phyloP scores from a whole-genome alignment of 495 filamentous ascomycete genomes.

The Daldinia decipiens region DNA sequence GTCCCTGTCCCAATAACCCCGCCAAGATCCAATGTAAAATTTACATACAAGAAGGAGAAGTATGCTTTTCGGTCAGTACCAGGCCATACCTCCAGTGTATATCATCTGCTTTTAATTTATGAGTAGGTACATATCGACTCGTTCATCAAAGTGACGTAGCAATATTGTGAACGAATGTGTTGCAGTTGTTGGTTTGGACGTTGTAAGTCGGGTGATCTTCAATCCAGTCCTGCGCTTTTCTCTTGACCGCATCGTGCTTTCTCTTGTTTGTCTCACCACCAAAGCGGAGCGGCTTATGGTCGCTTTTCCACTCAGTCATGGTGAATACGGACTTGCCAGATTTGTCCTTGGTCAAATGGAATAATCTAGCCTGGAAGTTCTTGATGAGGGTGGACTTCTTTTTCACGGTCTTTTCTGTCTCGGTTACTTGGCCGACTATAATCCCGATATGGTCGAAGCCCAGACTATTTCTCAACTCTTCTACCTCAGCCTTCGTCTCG shows the following conservation, averaged over 20 bases:
- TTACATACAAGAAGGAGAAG: neutral
- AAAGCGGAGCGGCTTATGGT: constrained; percentile 1
- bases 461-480: constrained; percentile 23
- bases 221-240: constrained; percentile 1
- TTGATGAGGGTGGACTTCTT: constrained; percentile 29
- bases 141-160: neutral
- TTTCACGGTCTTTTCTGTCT: constrained; percentile 17
- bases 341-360: constrained; percentile 34
- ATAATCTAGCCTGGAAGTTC: constrained; percentile 26
- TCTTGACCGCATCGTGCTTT: constrained; percentile 8
- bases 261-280: constrained; percentile 22
- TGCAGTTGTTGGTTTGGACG: constrained; percentile 33
- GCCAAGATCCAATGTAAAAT: neutral
- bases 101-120: neutral
- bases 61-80: neutral
- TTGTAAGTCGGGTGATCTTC: constrained; percentile 10
- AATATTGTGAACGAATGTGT: constrained; percentile 20
- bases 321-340: neutral
- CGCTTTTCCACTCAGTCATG: no score
- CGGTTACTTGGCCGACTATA: constrained; percentile 39
- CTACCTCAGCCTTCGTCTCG: constrained; percentile 23
- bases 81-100: neutral
- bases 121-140: neutral
- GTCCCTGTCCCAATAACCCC: neutral
- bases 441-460: constrained; percentile 41